Evolutionary conservation across 768 basidiomycete species (phyloP), one percentile per base, ranked within the genome.

Genomic region (Coprinopsis marcescibilis): DNA sequence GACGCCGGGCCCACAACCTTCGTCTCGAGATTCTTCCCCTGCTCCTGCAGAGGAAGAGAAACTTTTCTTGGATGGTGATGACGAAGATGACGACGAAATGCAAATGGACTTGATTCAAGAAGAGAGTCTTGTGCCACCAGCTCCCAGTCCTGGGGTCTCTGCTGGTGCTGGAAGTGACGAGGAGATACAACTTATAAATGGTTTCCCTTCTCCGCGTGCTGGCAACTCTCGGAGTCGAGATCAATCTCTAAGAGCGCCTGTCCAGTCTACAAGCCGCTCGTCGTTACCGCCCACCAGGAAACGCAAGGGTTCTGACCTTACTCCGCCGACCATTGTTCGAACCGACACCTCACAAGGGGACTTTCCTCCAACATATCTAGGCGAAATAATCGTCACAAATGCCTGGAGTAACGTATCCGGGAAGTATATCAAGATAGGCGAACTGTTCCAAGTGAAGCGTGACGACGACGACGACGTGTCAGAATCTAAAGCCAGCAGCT

Each of bases 321-420:
- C 8, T 39, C 57, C 60, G 34, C 47, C 13, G n/a, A n/a, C n/a
- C n/a, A n/a, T n/a, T n/a, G n/a, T n/a, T n/a, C 38, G 53, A 43
- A 11, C 48, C 47, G 42, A 35, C 46, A 17, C 52, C 55, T 49
- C 52, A 15, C 23, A 40, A 10, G 34, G 25, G 3, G 24, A 44
- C 11, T 52, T 60, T 38, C n/a, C 48, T 11, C 68, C 71, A 1
- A 68, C 61, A 10, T 89, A 85, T 57, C 54, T 89, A 21, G 87
- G 87, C 10, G 82, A 81, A 40, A 69, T 88, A 41, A 51, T 88
- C 8, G 73, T 88, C 19, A 72, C 75, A 17, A 83, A 85, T 55
- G 87, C 85, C 8, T 89, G 85, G 85, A 86, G 84, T 52, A 89
- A 81, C 32, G 83, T 76, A 12, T 83, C 77, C 40, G 87, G 87